Conservation (phyloP, 495 filamentous ascomycete genomes). For the Sordaria brevicollis region DNA sequence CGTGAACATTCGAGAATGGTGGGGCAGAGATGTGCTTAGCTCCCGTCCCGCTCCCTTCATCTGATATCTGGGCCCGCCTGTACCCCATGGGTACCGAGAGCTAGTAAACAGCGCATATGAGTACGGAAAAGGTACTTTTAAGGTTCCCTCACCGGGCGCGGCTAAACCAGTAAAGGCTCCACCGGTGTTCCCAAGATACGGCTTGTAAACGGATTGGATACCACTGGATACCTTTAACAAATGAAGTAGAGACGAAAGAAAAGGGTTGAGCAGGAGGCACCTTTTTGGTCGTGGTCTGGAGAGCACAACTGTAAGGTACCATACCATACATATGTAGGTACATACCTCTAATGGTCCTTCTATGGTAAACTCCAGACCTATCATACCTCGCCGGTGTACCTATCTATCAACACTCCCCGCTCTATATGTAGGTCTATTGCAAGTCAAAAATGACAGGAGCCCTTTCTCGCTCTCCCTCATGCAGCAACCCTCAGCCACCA, state of each 20-base stretch:
- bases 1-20: constrained; percentile 25
- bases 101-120: background rate
- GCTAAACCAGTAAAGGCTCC: background rate
- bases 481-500: background rate
- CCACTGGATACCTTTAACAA: too few species aligned
- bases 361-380: too few species aligned
- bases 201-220: too few species aligned
- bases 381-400: too few species aligned
- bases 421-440: background rate
- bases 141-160: background rate
- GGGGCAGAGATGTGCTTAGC: constrained; percentile 7
- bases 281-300: background rate
- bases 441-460: background rate
- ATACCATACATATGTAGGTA: too few species aligned
- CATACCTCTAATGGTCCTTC: too few species aligned
- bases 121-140: background rate
- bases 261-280: too few species aligned
- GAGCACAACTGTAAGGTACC: background rate
- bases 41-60: background rate
- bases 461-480: background rate
- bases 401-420: background rate
- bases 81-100: background rate
- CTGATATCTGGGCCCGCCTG: background rate
- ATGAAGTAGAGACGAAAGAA: background rate
- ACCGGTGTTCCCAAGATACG: background rate